Evolutionary conservation across 441 rosid species (phyloP), one percentile per base, ranked within the genome.

Genomic region (Erysimum cheiri): DNA sequence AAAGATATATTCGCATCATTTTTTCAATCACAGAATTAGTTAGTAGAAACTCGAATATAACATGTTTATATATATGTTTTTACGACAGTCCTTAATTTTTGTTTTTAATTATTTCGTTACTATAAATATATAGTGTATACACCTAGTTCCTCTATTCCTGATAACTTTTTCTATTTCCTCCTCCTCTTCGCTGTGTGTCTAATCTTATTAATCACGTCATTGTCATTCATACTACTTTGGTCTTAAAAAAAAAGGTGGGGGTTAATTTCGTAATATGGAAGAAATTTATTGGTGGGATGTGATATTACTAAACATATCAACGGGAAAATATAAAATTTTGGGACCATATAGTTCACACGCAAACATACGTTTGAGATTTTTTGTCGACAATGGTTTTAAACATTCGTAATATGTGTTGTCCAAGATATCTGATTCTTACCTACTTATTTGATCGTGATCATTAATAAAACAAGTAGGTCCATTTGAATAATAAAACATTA

Each of bases 231-330:
- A 57, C 44, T 19, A n/a, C 52, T 65, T 65, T 72, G 6, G 46
- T 19, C 35, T 5, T 0, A 22, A 47, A 64, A 46, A 19, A 53
- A 9, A 11, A 56, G 31, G 11, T 3, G 0, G 59, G 66, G 48
- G 66, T 58, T 39, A 33, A 50, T 58, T 64, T 39, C 67, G 61
- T 39, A 72, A 57, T 41, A 5, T 39, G 28, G 53, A 48, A 48
- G 64, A 19, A 32, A 40, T n/a, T 22, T 57, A 73, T 65, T 31
- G 72, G 77, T 73, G 17, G 13, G 76, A 72, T 65, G 48, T 65
- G 72, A 65, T 57, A 31, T 50, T 19, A 37, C 53, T 48, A 41
- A 62, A 8, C 14, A 19, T 49, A 49, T 29, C 28, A 33, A 60
- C 52, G 28, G 10, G 0, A 8, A 39, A 12, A 29, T 7, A 36